These are phyloP conservation scores for Fusarium tuaranense DNA, from an alignment of 2,329 filamentous ascomycete species.

Conservation along the genomic window DNA sequence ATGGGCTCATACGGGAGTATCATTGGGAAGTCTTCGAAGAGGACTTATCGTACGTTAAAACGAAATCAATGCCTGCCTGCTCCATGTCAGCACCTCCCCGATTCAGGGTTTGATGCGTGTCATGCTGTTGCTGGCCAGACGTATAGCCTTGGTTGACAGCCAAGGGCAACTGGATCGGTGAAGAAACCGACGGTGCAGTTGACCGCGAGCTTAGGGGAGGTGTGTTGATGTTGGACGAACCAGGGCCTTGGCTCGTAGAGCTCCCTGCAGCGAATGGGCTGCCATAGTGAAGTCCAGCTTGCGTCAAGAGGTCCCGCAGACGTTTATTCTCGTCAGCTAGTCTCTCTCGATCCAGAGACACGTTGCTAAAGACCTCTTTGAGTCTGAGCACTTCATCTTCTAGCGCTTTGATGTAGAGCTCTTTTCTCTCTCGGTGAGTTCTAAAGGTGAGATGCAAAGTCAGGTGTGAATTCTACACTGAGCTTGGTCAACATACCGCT, in stretches of 20 bases:
- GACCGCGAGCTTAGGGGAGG: slow-evolving; percentile 59
- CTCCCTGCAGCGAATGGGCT: slow-evolving; percentile 54
- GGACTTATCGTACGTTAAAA: slow-evolving; percentile 82
- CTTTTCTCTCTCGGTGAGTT: slow-evolving; percentile 96
- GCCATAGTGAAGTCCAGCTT: slow-evolving; percentile 61
- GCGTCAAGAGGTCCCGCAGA: slow-evolving; percentile 69
- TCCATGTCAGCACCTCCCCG: slow-evolving; percentile 75
- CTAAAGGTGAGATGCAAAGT: slow-evolving; percentile 59
- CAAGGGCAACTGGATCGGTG: slow-evolving; percentile 42
- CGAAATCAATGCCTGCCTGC: slow-evolving; percentile 89
- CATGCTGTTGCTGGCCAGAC: slow-evolving; percentile 48
- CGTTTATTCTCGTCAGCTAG: slow-evolving; percentile 83
- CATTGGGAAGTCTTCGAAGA: slow-evolving; percentile 73
- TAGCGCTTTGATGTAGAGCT: slow-evolving; percentile 93
- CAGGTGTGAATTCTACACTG: slow-evolving; percentile 1
- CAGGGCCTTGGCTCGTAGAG: slow-evolving; percentile 66
- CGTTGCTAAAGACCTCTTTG: slow-evolving; percentile 83
- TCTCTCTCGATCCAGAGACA: slow-evolving; percentile 80
- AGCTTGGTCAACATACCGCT: slow-evolving; percentile 71
- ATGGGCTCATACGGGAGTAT: slow-evolving; percentile 66
- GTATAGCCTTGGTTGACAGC: slow-evolving; percentile 40
- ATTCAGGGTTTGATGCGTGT: slow-evolving; percentile 37
- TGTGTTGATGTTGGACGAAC: slow-evolving; percentile 48
- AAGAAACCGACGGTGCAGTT: slow-evolving; percentile 54
- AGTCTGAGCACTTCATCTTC: slow-evolving; percentile 92